These are phyloP conservation scores for Bisporella sp. DNA, from an alignment of 2,329 filamentous ascomycete species.

Conservation along the genomic window DNA sequence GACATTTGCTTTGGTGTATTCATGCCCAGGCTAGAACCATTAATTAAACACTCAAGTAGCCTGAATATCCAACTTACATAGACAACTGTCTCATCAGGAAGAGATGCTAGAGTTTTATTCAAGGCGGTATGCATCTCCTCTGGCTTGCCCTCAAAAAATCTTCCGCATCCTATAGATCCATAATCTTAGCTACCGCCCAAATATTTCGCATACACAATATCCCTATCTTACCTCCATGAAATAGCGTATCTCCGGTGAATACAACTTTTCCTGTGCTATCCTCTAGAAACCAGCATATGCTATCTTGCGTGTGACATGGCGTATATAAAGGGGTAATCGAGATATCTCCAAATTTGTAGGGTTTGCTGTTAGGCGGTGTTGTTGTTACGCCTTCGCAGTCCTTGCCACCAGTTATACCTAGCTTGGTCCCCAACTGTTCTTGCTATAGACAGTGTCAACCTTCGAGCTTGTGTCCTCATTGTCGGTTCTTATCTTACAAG, in stretches of 20 bases:
- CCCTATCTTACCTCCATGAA: constrained; percentile 65
- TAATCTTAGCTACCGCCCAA: too few relatives aligned
- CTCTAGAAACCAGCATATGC: constrained; percentile 90
- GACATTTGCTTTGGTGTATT: constrained; percentile 96
- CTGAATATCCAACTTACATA: constrained; percentile 53
- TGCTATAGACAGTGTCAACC: neutral
- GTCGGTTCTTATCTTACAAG: constrained; percentile 46
- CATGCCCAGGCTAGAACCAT: constrained; percentile 69
- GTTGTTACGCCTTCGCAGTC: constrained; percentile 74
- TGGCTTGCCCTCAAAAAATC: constrained; percentile 89
- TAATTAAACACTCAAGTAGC: constrained; percentile 1
- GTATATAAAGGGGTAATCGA: constrained; percentile 84
- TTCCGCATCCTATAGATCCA: constrained; percentile 64
- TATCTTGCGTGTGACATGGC: constrained; percentile 96
- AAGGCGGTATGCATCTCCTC: constrained; percentile 89
- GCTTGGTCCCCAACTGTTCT: neutral
- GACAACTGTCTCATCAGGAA: constrained; percentile 88
- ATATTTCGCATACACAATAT: too few relatives aligned
- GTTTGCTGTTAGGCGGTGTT: constrained; percentile 68
- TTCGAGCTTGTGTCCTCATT: neutral
- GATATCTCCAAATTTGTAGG: constrained; percentile 79
- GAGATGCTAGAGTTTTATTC: constrained; percentile 71
- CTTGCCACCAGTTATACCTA: constrained; percentile 78
- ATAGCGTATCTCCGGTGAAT: constrained; percentile 94
- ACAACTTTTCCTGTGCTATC: constrained; percentile 73